Base-by-base conservation (phyloP, 306 rosid species). In the Lathyrus aphaca region DNA sequence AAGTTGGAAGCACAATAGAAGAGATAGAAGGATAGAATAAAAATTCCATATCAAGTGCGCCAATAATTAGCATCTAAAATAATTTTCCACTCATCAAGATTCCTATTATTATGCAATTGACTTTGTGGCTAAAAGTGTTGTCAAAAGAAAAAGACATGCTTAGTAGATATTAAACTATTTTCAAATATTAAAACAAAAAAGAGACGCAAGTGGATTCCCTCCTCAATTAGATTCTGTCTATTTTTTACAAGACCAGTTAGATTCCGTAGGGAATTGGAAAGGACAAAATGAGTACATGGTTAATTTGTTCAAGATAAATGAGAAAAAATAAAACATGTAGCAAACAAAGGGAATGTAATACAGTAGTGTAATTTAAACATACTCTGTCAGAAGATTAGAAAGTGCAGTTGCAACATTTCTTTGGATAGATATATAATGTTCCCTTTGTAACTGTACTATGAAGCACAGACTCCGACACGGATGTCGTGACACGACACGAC, bases 1-100 rank as follows among this genome's bases (percentile, higher is more conserved):
- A 66, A 58, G 48, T 0, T 65, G 4, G 40, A 40, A 17, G 54
- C 64, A 32, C 35, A 13, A 17, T 80, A 21, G 68, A 71, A 42
- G 75, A 66, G 30, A 69, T 77, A 66, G 58, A 70, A 48, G 46
- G 4, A 10, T 42, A 42, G 35, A 5, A 66, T 66, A 53, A 51
- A 30, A 56, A 67, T 23, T 45, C 19, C 66, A 62, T 10, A 54
- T 51, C 55, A 39, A 70, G 64, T 55, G 46, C 43, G 23, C 19
- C 60, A 71, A 62, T 69, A 69, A 53, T 46, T 74, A 30, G 23
- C 35, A 32, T 27, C 51, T 71, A 66, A 46, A 57, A 71, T 61
- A 11, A 40, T 42, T 23, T 62, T n/a, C 25, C 38, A 53, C 59
- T 53, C 32, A 21, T 15, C 37, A 37, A 67, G 42, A 64, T 55